Evolutionary conservation across 2,329 filamentous ascomycete species (phyloP), one percentile per base, ranked within the genome.

Genomic region (Cercospora sp.): DNA sequence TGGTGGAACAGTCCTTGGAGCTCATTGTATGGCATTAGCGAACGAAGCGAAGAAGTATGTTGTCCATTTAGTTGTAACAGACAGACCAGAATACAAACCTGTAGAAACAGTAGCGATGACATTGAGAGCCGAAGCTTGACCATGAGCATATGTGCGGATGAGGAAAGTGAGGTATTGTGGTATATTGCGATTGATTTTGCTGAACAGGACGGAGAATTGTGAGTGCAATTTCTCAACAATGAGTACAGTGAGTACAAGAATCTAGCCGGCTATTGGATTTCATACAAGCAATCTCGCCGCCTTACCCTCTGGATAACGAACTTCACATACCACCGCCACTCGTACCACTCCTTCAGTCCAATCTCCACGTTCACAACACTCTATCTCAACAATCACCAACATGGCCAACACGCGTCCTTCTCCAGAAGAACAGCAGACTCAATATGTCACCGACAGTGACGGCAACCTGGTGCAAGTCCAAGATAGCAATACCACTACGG

Each of bases 1-100:
- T 58, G 62, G 62, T 64, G 62, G 62, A 58, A 42, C 62, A 64
- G 62, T 57, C 61, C 61, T 64, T 64, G 48, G n/a, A 64, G 48
- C 61, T 64, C 61, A 45, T 36, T 64, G 48, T 64, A 64, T 36
- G 48, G 51, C 51, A 63, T 53, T 57, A 64, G 62, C 51, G 51
- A 64, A 58, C 20, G 60, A 63, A 45, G 62, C 23, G 62, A 57
- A 64, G 53, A 64, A 64, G 31, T 45, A 20, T 58, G 23, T 64
- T 42, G 53, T 63, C 36, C 30, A 36, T 53, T 31, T 63, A 63
- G 28, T 53, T 63, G 61, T 63, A 63, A 55, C 42, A 63, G 31
- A 39, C 42, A 63, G 31, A 28, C 42, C 42, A 63, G 61, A 63
- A 26, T 59, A 36, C 55, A 31, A 31, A 33, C 16, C 26, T 59